phyloP scores from a whole-genome alignment of 1,284 basidiomycete genomes.

The Trichosporon ovoides region DNA sequence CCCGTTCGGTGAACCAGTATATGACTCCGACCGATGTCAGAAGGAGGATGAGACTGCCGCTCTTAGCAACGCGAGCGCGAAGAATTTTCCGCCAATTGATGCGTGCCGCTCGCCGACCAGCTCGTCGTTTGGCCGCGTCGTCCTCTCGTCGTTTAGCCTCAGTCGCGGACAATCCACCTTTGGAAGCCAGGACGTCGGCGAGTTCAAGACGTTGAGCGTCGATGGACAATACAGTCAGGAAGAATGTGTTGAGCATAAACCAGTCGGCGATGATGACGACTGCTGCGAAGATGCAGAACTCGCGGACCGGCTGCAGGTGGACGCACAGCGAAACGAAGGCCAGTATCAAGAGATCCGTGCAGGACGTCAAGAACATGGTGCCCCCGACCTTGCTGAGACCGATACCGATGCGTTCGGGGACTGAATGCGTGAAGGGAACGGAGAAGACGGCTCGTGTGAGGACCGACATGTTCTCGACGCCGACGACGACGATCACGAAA shows the following conservation, averaged over 20 bases:
- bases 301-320: conserved; percentile 69
- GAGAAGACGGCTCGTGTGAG: conserved; percentile 83
- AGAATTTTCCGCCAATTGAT: conserved; percentile 51
- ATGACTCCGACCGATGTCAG: conserved; percentile 43
- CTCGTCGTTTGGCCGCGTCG: conserved; percentile 13
- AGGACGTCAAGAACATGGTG: conserved; percentile 85
- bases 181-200: conserved; percentile 41
- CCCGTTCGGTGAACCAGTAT: conserved; percentile 44
- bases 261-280: conserved; percentile 93
- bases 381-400: conserved; percentile 82
- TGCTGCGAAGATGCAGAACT: conserved; percentile 90
- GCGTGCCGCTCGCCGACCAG: not conserved
- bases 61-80: conserved; percentile 67
- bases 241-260: conserved; percentile 60
- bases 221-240: conserved; percentile 54
- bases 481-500: conserved; percentile 90
- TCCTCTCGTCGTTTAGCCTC: conserved; percentile 16
- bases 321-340: conserved; percentile 72
- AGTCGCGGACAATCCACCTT: conserved; percentile 12
- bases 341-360: conserved; percentile 77
- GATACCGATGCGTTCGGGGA: conserved; percentile 85
- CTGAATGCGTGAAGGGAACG: conserved; percentile 81
- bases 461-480: conserved; percentile 93
- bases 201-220: conserved; percentile 55
- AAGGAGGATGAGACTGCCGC: conserved; percentile 67